phyloP scores from a whole-genome alignment of 2,329 filamentous ascomycete genomes.

The Thyridium curvatum region DNA sequence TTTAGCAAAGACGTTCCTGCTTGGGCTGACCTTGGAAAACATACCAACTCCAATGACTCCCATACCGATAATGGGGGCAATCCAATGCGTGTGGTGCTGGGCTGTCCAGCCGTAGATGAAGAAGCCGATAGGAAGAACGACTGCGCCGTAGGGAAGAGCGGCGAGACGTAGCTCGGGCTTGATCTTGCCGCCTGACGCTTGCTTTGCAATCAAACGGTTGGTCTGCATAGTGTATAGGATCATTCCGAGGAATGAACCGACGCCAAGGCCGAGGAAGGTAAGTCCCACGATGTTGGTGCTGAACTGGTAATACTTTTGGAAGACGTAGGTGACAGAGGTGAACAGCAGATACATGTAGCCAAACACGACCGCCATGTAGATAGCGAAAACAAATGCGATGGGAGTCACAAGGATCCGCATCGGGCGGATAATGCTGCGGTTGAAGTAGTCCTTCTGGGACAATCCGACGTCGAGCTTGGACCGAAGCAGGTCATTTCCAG shows the following conservation, averaged over 20 bases:
- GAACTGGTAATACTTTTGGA: slow-evolving; percentile 45
- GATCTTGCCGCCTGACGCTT: background rate
- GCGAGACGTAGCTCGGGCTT: slow-evolving; percentile 49
- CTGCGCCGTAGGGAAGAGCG: slow-evolving; percentile 47
- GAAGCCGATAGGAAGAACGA: slow-evolving; percentile 51
- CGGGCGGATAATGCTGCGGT: slow-evolving; percentile 37
- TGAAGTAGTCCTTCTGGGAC: slow-evolving; percentile 30
- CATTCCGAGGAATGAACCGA: slow-evolving; percentile 40
- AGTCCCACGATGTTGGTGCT: slow-evolving; percentile 45
- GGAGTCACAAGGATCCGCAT: slow-evolving; percentile 42
- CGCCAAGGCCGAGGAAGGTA: slow-evolving; percentile 41
- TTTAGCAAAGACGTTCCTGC: too few species aligned
- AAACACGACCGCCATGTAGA: slow-evolving; percentile 49
- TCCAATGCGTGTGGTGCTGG: slow-evolving; percentile 47
- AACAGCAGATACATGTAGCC: slow-evolving; percentile 52
- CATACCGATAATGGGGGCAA: slow-evolving; percentile 38
- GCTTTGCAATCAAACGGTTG: too few species aligned
- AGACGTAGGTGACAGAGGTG: slow-evolving; percentile 49
- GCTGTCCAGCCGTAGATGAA: slow-evolving; percentile 63
- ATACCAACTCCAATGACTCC: slow-evolving; percentile 25
- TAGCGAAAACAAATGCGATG: slow-evolving; percentile 43
- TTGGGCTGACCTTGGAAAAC: too few species aligned
- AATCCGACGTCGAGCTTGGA: slow-evolving; percentile 44
- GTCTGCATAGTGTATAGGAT: slow-evolving; percentile 29
- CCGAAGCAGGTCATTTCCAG: slow-evolving; percentile 44